Evolutionary conservation across 805 yeast species (phyloP), one percentile per base, ranked within the genome.

Genomic region (Saccharomycopsis guyanensis): DNA sequence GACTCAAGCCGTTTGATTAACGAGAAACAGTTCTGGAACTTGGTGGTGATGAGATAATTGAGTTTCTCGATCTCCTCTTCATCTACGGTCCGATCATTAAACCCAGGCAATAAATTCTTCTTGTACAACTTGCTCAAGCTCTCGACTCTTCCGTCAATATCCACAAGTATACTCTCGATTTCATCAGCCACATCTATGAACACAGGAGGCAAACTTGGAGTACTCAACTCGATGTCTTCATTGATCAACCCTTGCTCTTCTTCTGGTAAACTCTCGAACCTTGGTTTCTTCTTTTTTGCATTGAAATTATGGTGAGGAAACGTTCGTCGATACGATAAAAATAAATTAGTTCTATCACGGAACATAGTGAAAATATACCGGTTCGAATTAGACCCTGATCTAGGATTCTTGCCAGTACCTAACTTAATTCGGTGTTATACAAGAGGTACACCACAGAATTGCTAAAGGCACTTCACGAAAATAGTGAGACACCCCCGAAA

Each of bases 341-440:
- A 91, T 53, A 91, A 72, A 59, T 89, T 91, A n/a, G 98, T 93
- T 61, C 97, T 72, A 65, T 93, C 97, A 61, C 97, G 73, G 59
- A 84, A 86, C 96, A 91, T 87, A 3, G 16, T 34, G 12, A 15
- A 4, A 15, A 16, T 38, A 25, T 25, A n/a, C n/a, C n/a, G n/a
- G n/a, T n/a, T n/a, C n/a, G n/a, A n/a, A n/a, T n/a, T n/a, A n/a
- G n/a, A n/a, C n/a, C n/a, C n/a, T n/a, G n/a, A n/a, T n/a, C n/a
- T n/a, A n/a, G n/a, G n/a, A n/a, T n/a, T n/a, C n/a, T n/a, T n/a
- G n/a, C n/a, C n/a, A n/a, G n/a, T n/a, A n/a, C n/a, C n/a, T n/a
- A n/a, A n/a, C n/a, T n/a, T n/a, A n/a, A n/a, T n/a, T n/a, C n/a
- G n/a, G n/a, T n/a, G n/a, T n/a, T n/a, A n/a, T n/a, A n/a, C n/a